These are phyloP conservation scores for Arachis stenosperma DNA, from an alignment of 306 rosid genomes.

Conservation along the genomic window DNA sequence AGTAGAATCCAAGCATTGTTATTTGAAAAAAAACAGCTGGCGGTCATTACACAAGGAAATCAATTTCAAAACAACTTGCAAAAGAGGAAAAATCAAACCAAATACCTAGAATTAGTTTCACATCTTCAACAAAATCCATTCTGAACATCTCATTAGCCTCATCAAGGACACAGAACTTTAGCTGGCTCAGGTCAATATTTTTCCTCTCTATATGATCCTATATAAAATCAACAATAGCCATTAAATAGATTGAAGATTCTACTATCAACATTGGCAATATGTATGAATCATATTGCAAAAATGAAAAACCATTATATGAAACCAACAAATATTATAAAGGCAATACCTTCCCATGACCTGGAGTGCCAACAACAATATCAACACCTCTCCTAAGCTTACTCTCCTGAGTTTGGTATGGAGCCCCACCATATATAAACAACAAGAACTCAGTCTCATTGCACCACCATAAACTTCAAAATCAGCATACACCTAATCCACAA, in stretches of 20 bases:
- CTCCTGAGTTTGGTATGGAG: too few species aligned
- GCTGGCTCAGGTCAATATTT: conserved; percentile 66
- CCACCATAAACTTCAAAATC: conserved; percentile 33
- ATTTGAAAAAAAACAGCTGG: background rate
- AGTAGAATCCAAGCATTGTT: background rate
- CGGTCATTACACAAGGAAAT: background rate
- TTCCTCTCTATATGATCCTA: conserved; percentile 21
- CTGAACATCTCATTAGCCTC: conserved; percentile 98
- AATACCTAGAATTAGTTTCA: conserved; percentile 85
- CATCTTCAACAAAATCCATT: conserved; percentile 94
- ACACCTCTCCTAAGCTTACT: conserved; percentile 68
- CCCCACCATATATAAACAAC: too few species aligned
- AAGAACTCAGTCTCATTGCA: too few species aligned
- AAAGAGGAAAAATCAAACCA: conserved; percentile 1
- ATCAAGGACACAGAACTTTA: conserved; percentile 87
- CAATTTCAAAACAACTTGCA: background rate
- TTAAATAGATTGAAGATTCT: background rate
- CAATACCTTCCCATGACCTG: conserved; percentile 84
- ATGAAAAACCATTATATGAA: background rate
- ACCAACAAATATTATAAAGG: background rate
- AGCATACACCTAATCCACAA: conserved; percentile 59
- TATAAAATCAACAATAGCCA: conserved; percentile 7
- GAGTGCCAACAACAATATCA: conserved; percentile 87
- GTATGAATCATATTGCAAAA: background rate
- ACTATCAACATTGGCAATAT: background rate